Evolutionary conservation across 257 asterid genomes (phyloP).

Genomic region (Solanum raphanifolium): DNA sequence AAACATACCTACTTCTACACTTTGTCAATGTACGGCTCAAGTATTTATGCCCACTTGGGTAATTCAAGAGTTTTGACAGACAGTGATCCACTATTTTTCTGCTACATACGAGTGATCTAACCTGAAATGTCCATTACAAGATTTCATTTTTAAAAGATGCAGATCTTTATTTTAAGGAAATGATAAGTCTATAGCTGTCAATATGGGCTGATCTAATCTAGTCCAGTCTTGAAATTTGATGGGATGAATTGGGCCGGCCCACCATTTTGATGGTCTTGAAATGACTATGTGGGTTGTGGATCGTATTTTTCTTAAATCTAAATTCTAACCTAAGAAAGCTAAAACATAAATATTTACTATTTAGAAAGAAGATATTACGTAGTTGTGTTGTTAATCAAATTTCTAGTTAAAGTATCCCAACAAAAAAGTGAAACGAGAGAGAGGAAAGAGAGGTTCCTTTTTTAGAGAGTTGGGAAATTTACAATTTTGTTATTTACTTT

Average conservation of each 20-base stretch:
- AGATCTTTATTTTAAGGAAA: background rate
- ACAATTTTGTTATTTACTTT: no score
- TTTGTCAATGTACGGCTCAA: background rate
- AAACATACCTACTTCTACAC: background rate
- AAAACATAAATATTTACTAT: no score
- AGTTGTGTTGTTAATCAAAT: no score
- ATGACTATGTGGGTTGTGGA: background rate
- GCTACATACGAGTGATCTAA: background rate
- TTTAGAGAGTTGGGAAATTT: no score
- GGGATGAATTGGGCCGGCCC: background rate
- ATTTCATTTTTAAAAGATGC: background rate
- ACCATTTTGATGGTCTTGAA: background rate
- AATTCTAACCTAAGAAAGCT: no score
- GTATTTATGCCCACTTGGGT: background rate
- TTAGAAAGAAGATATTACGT: no score
- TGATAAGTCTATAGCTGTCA: background rate
- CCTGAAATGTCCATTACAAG: background rate
- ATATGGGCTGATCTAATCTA: no score
- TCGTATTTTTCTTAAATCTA: no score
- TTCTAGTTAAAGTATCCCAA: background rate
- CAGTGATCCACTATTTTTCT: background rate
- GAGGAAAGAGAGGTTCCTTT: background rate
- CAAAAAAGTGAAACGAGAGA: background rate
- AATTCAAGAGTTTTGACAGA: background rate
- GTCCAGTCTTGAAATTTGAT: background rate